A percentile compares a stretch with the other conserved stretches of the same genome.
Evolutionary conservation across 169 alveolate species (phyloP).

Genomic region (Perkinsus olseni): DNA sequence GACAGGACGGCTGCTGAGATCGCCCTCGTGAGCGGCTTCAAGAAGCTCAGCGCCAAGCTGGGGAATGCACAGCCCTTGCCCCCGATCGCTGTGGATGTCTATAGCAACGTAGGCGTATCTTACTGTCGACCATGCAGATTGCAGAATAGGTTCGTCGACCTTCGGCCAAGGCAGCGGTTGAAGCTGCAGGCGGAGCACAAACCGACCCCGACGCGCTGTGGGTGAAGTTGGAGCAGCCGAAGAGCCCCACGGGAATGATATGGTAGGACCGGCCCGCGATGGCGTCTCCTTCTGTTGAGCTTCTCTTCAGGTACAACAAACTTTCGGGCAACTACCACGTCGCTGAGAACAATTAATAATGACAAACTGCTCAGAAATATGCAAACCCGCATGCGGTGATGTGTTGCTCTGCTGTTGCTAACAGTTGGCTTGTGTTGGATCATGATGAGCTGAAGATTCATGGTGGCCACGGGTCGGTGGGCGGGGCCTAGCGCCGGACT

Average conservation of each 20-base stretch:
- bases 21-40: not conserved
- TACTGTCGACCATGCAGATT: not conserved
- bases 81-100: not conserved
- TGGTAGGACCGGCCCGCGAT: too few relatives aligned
- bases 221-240: not conserved
- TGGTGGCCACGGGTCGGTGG: too few relatives aligned
- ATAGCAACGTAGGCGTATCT: not conserved
- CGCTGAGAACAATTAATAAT: not conserved
- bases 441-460: too few relatives aligned
- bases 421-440: too few relatives aligned
- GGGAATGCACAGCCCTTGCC: not conserved
- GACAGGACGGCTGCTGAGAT: not conserved
- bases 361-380: too few relatives aligned
- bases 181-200: not conserved
- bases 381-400: too few relatives aligned
- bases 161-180: not conserved
- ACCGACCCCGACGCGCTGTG: not conserved
- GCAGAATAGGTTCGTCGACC: not conserved
- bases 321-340: not conserved
- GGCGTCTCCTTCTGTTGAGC: too few relatives aligned
- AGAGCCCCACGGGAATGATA: not conserved
- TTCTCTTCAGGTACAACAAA: too few relatives aligned
- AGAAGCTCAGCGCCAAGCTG: not conserved
- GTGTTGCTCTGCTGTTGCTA: too few relatives aligned
- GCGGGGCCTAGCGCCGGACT: too few relatives aligned